phyloP scores from a whole-genome alignment of 805 yeast species.

The Torulaspora quercuum region DNA sequence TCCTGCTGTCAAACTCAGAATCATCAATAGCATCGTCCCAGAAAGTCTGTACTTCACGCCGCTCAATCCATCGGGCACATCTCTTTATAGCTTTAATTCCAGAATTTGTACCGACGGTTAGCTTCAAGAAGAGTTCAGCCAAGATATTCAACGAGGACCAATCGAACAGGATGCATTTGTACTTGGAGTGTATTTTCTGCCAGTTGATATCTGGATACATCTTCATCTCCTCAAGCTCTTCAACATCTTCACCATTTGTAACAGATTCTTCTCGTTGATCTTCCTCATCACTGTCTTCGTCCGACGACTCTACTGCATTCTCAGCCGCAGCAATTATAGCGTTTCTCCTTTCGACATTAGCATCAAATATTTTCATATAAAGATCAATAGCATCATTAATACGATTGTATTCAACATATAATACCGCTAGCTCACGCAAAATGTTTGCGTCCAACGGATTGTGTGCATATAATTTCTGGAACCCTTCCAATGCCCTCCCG shows the following conservation, averaged over 20 bases:
- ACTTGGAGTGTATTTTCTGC: conserved; percentile 30
- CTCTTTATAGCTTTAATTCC: conserved; percentile 65
- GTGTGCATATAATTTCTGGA: conserved; percentile 52
- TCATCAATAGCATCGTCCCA: conserved; percentile 57
- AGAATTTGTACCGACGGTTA: conserved; percentile 49
- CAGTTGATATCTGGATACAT: conserved; percentile 30
- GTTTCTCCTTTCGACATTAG: conserved; percentile 48
- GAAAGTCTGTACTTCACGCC: conserved; percentile 50
- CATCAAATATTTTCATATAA: conserved; percentile 60
- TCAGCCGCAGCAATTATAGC: conserved; percentile 33
- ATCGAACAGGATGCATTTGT: conserved; percentile 55
- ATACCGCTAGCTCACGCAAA: conserved; percentile 57
- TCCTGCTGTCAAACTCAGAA: conserved; percentile 76
- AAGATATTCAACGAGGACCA: conserved; percentile 89
- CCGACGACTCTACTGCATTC: conserved; percentile 33
- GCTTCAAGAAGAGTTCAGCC: conserved; percentile 68
- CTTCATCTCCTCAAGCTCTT: conserved; percentile 26
- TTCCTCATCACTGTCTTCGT: conserved; percentile 28
- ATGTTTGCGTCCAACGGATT: conserved; percentile 60
- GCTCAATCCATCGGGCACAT: conserved; percentile 80
- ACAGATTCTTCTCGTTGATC: conserved; percentile 17
- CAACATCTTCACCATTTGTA: conserved; percentile 21
- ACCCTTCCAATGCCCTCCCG: conserved; percentile 71
- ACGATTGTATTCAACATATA: conserved; percentile 50
- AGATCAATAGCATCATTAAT: conserved; percentile 70